These are phyloP conservation scores for Alternaria gaisen DNA, from an alignment of 2,329 filamentous ascomycete species.

Conservation along the genomic window DNA sequence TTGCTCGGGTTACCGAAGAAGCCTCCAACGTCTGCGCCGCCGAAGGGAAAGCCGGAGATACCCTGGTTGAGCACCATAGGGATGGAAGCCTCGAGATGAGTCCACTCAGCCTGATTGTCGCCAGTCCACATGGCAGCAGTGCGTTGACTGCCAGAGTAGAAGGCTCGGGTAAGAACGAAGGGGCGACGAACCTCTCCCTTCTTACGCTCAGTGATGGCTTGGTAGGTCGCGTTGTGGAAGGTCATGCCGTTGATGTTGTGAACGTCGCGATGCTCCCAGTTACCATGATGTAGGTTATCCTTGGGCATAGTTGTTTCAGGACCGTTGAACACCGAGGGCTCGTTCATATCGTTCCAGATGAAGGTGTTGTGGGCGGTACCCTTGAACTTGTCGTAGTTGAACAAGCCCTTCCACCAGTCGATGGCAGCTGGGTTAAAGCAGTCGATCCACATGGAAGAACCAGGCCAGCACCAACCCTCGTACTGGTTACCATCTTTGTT, in stretches of 20 bases:
- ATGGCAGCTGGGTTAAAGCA: slow-evolving; percentile 92
- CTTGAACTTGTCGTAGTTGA: slow-evolving; percentile 87
- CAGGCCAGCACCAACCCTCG: slow-evolving; percentile 99
- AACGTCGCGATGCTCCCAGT: slow-evolving; percentile 96
- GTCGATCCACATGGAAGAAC: slow-evolving; percentile 95
- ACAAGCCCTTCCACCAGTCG: slow-evolving; percentile 90
- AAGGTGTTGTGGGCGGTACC: slow-evolving; percentile 87
- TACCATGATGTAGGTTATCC: slow-evolving; percentile 89
- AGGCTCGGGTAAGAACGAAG: slow-evolving; percentile 91
- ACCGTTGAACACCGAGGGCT: slow-evolving; percentile 98
- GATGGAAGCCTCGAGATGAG: slow-evolving; percentile 84
- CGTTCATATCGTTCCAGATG: slow-evolving; percentile 99
- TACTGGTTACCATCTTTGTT: slow-evolving; percentile 91
- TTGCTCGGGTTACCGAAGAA: slow-evolving; percentile 98
- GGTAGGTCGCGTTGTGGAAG: slow-evolving; percentile 91
- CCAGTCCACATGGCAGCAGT: slow-evolving; percentile 98
- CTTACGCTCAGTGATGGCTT: slow-evolving; percentile 84
- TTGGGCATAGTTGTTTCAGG: slow-evolving; percentile 99
- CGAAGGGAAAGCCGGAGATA: slow-evolving; percentile 91
- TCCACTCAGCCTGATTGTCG: slow-evolving; percentile 94
- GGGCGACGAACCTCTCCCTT: slow-evolving; percentile 85
- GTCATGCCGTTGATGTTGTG: slow-evolving; percentile 97
- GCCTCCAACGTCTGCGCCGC: slow-evolving; percentile 93
- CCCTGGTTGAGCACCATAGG: slow-evolving; percentile 95
- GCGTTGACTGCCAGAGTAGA: slow-evolving; percentile 90